Percentiles rank a stretch among this genome's conserved stretches.
Conservation (phyloP, 768 basidiomycete species). For the Agrocybe praecox region DNA sequence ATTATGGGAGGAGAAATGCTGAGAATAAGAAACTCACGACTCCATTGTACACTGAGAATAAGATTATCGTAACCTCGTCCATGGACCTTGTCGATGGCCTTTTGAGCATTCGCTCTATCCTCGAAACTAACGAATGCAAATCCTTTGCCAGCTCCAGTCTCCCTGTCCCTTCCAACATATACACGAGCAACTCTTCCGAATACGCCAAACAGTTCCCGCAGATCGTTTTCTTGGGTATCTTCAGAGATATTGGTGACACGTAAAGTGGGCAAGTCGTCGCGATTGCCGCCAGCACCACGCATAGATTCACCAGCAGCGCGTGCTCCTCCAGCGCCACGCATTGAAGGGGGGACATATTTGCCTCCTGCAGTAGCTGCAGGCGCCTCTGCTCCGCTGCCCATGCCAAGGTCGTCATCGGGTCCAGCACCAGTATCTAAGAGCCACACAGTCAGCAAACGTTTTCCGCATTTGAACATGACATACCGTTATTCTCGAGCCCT, state of each 20-base stretch:
- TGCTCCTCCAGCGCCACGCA: slow-evolving; percentile 67
- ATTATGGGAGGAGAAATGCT: neutral
- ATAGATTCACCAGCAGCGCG: slow-evolving; percentile 79
- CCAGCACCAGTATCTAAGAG: slow-evolving; percentile 32
- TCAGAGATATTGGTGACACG: slow-evolving; percentile 97
- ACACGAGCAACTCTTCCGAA: slow-evolving; percentile 90
- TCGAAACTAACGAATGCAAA: slow-evolving; percentile 99
- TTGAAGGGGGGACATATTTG: slow-evolving; percentile 94
- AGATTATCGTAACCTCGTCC: slow-evolving; percentile 93
- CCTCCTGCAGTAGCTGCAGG: slow-evolving; percentile 53
- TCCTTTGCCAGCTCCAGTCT: slow-evolving; percentile 94
- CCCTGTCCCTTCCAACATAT: slow-evolving; percentile 92
- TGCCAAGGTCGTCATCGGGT: slow-evolving; percentile 40
- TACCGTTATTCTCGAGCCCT: slow-evolving; percentile 66
- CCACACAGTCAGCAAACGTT: neutral
- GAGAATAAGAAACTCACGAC: slow-evolving; percentile 43
- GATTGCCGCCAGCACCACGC: slow-evolving; percentile 55
- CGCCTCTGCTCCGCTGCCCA: slow-evolving; percentile 36
- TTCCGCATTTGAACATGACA: slow-evolving; percentile 11
- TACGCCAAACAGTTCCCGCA: slow-evolving; percentile 85
- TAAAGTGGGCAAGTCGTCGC: slow-evolving; percentile 94
- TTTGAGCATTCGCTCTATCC: slow-evolving; percentile 74
- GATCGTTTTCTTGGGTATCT: slow-evolving; percentile 92
- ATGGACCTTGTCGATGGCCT: slow-evolving; percentile 89
- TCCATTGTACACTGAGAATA: slow-evolving; percentile 71